Base-by-base conservation (phyloP, 352 stramenopile species). In the Pythium brassicae region DNA sequence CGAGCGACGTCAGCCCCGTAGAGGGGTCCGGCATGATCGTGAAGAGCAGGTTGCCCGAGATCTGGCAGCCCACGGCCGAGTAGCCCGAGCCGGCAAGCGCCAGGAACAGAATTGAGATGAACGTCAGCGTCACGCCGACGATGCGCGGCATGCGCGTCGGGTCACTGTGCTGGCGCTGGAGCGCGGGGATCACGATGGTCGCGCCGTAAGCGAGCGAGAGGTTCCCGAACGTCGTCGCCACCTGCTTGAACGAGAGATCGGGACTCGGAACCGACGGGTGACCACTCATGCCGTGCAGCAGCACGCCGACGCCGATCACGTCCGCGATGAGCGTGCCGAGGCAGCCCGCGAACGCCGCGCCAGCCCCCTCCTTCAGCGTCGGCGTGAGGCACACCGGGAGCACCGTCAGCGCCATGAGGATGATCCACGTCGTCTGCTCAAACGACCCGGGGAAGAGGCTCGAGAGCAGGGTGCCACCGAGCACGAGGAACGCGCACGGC, bases 11-110 rank as follows among this genome's bases (percentile, higher is more conserved):
- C 17, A 86, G 29, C 0, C 64, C 65, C 0, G 68, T 68, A 0
- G 57, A 55, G 7, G 63, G 39, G 0, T 53, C 44, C 9, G 61
- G 74, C 62, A 56, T 62, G 55, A 86, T 79, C 26, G 75, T 66
- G 64, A 79, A 84, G 54, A 84, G 62, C 34, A 84, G 62, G 59
- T 83, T 86, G 25, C 74, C 71, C 20, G 74, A 76, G 7, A 86
- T 54, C 57, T 86, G 75, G 46, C 75, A 83, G 12, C 75, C 75
- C 35, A 75, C 66, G 3, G 69, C 69, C 1, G 66, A 77, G 54
- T 80, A 80, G 6, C 71, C 74, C 1, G 57, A 55, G n/a, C 66
- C 35, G 2, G 71, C 76, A 11, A 86, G 55, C 17, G 63, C 52
- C 23, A 82, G 25, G 57, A 86, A 84, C 43, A 86, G 66, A 12